These are phyloP conservation scores for Arthrobotrys megalospora DNA, from an alignment of 2,329 filamentous ascomycete genomes.

Conservation along the genomic window DNA sequence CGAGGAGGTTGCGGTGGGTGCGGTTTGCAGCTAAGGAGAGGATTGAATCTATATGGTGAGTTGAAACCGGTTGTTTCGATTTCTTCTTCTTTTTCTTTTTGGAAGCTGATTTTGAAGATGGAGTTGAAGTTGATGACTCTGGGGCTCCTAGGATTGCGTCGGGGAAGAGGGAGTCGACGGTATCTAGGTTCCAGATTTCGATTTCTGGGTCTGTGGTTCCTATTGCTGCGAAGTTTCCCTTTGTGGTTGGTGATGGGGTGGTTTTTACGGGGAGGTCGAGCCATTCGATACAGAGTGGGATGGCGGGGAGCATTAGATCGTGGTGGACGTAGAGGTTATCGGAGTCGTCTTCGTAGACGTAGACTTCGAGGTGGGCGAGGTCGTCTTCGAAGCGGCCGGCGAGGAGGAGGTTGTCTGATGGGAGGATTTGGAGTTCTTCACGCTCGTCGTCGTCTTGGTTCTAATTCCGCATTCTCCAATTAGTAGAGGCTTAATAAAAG, in stretches of 20 bases:
- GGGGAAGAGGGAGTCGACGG: constrained; percentile 97
- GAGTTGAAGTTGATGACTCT: constrained; percentile 69
- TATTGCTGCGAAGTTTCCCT: constrained; percentile 92
- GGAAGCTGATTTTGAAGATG: constrained; percentile 63
- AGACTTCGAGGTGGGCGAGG: constrained; percentile 94
- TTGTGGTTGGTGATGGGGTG: constrained; percentile 68
- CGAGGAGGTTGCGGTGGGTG: constrained; percentile 92
- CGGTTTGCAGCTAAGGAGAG: constrained; percentile 92
- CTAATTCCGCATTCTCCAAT: constrained; percentile 58
- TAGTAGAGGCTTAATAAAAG: neutral
- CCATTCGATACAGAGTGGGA: constrained; percentile 96
- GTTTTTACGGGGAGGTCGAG: constrained; percentile 90
- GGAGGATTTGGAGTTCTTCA: constrained; percentile 92
- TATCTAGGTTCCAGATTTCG: constrained; percentile 97
- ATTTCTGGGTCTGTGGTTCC: constrained; percentile 99
- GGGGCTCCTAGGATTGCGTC: constrained; percentile 91
- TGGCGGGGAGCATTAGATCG: constrained; percentile 98
- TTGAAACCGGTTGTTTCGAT: constrained; percentile 80
- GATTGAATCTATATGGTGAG: constrained; percentile 92
- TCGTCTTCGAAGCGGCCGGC: constrained; percentile 97
- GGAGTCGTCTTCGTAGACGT: constrained; percentile 94
- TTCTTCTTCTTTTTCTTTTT: constrained; percentile 83
- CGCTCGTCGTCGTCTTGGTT: constrained; percentile 81
- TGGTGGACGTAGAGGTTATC: constrained; percentile 99
- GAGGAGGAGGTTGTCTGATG: constrained; percentile 91